Percentiles rank a stretch among this genome's conserved stretches.
phyloP scores from a whole-genome alignment of 768 basidiomycete genomes.

The Mycena galopus region DNA sequence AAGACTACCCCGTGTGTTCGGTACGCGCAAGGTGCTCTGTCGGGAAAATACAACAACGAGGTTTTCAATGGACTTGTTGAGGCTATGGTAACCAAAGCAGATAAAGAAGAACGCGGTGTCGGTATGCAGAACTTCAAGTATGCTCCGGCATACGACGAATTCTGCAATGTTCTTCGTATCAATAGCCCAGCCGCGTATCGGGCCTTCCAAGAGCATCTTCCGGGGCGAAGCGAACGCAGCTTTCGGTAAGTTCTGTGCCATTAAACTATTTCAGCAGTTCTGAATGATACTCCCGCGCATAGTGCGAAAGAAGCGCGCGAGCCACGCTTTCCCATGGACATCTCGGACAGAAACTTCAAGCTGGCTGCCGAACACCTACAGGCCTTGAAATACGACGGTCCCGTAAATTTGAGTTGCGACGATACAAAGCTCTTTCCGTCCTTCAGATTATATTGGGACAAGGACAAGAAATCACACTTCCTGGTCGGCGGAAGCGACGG shows the following conservation, averaged over 20 bases:
- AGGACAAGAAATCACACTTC: slow-evolving; percentile 30
- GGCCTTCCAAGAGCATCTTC: slow-evolving; percentile 42
- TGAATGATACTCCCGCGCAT: not conserved
- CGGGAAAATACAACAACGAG: slow-evolving; percentile 42
- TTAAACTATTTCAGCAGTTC: not conserved
- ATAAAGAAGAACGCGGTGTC: slow-evolving; percentile 44
- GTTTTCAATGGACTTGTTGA: slow-evolving; percentile 47
- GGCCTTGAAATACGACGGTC: slow-evolving; percentile 40
- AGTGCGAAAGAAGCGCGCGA: slow-evolving; percentile 26
- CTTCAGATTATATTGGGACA: slow-evolving; percentile 43
- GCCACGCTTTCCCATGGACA: slow-evolving; percentile 41
- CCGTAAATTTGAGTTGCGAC: slow-evolving; percentile 48
- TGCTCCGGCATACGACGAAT: slow-evolving; percentile 47
- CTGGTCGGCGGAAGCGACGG: slow-evolving; percentile 44
- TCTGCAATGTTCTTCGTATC: slow-evolving; percentile 42
- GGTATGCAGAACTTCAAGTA: slow-evolving; percentile 53
- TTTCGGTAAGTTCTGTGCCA: slow-evolving; percentile 31
- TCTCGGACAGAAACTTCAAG: slow-evolving; percentile 39
- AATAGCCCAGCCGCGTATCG: slow-evolving; percentile 39
- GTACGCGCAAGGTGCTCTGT: no score
- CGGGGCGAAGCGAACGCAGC: slow-evolving; percentile 30
- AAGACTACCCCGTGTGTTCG: not conserved
- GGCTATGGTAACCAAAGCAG: slow-evolving; percentile 44
- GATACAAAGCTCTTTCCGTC: slow-evolving; percentile 51
- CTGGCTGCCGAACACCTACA: slow-evolving; percentile 35